Base-by-base conservation (phyloP, 2,329 filamentous ascomycete genomes). In the Zymoseptoria pseudotritici region DNA sequence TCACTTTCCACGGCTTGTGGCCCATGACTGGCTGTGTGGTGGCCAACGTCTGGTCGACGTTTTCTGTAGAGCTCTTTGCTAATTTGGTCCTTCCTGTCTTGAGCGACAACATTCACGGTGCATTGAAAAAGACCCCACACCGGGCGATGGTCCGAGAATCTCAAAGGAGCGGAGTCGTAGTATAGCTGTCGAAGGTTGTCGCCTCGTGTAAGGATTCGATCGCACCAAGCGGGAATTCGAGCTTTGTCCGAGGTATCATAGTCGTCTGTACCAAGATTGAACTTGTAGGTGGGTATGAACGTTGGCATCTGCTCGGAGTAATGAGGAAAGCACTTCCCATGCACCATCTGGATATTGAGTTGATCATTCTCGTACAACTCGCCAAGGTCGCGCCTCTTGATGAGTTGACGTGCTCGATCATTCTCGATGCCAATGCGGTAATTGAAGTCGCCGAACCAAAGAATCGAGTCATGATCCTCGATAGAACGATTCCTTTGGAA, bases 361-460 rank as follows among this genome's bases (percentile, higher is more conserved):
- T 97, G 92, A 70, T 97, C 93, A 69, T 97, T 95, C 63, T 94
- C 89, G 71, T 96, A 95, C 55, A 97, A 77, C 19, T 82, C 86
- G 58, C 88, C 89, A 10, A 96, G 79, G 69, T 97, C 88, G 24
- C 83, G 80, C 58, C 83, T 81, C 67, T 87, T 83, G 58, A 96
- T 85, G 9, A 96, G 78, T 31, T 86, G 83, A 65, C 89, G 87
- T 7, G 91, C 90, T 61, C 82, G 86, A 49, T 96, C 91, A 65
- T 90, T 86, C 52, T 82, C 83, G 59, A 97, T 80, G 1, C 92
- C 93, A 68, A 99, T 96, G 19, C 94, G 88, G 75, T 99, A 99
- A 72, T 99, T 99, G 79, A 99, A 99, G 74, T 99, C 94, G 4
- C 94, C 94, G 50, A 97, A 82, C 93, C 94, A 99, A 57, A 97